Percentiles rank a stretch among this genome's conserved stretches.
Conservation (phyloP, 306 rosid genomes). For the Potentilla sterilis region DNA sequence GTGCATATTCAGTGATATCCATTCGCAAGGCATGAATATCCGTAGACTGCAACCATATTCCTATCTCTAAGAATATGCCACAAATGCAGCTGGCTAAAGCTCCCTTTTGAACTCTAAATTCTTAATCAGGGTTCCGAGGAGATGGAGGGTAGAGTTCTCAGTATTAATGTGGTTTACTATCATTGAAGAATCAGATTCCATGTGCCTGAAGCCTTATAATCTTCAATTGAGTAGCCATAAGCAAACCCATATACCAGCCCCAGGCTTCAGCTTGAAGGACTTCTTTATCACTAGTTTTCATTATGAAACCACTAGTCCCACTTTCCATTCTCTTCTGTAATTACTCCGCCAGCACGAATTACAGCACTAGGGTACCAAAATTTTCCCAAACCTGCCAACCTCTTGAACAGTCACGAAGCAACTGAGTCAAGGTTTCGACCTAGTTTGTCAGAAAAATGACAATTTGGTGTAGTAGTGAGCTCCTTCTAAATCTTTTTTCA, state of each 20-base stretch:
- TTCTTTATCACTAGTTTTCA: background rate
- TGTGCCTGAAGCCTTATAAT: no score
- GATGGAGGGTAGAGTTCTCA: background rate
- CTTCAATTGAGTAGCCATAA: no score
- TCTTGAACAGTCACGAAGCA: background rate
- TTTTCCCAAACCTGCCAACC: background rate
- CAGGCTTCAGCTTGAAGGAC: background rate
- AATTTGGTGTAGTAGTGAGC: background rate
- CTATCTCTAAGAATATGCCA: background rate
- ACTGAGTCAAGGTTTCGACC: background rate
- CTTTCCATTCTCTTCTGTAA: background rate
- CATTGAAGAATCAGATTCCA: background rate
- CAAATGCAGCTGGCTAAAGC: background rate
- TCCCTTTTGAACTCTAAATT: background rate
- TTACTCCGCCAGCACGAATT: background rate
- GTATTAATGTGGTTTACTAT: background rate
- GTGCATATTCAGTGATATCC: background rate
- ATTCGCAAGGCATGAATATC: background rate
- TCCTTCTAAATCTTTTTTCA: background rate
- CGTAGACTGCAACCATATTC: background rate
- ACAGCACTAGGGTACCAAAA: background rate
- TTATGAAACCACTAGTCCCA: background rate
- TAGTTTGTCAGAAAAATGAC: background rate
- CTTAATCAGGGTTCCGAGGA: background rate
- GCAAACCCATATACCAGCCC: no score